phyloP scores from a whole-genome alignment of 768 basidiomycete genomes.

The Neoboletus magnificus region DNA sequence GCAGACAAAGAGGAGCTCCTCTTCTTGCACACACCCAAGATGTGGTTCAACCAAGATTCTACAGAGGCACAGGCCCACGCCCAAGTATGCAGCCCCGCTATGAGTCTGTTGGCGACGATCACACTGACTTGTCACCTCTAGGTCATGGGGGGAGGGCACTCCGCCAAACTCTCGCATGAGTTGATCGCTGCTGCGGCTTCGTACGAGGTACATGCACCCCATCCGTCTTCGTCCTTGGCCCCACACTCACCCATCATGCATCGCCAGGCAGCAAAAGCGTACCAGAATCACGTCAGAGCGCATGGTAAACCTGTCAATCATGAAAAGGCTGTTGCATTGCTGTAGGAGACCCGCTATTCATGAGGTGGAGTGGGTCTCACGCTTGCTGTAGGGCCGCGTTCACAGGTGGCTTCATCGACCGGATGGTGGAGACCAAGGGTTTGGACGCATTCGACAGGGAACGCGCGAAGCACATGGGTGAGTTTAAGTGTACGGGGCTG shows the following conservation, averaged over 20 bases:
- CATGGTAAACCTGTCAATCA: constrained; percentile 25
- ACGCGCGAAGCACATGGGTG: constrained; percentile 22
- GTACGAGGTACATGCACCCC: constrained; percentile 17
- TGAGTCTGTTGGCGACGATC: not conserved
- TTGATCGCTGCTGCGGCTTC: constrained; percentile 27
- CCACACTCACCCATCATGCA: not conserved
- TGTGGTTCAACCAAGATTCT: constrained; percentile 26
- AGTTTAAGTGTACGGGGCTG: not conserved
- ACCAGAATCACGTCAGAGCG: constrained; percentile 19
- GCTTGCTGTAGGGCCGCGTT: constrained; percentile 20
- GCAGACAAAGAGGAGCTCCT: not conserved
- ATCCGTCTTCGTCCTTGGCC: not conserved
- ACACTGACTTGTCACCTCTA: constrained; percentile 4
- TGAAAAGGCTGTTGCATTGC: constrained; percentile 18
- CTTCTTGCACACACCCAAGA: not conserved
- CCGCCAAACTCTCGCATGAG: constrained; percentile 25
- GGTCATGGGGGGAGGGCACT: constrained; percentile 16
- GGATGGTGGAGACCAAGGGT: constrained; percentile 24
- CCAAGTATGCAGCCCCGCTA: not conserved
- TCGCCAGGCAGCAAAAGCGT: constrained; percentile 29
- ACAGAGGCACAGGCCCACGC: constrained; percentile 23
- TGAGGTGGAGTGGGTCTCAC: not conserved
- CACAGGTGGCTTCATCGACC: constrained; percentile 25
- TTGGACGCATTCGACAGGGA: constrained; percentile 20
- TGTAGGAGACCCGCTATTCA: constrained; percentile 14